These are phyloP conservation scores for Sextonia rubra DNA, from an alignment of 164 flowering plant genomes.

Conservation along the genomic window DNA sequence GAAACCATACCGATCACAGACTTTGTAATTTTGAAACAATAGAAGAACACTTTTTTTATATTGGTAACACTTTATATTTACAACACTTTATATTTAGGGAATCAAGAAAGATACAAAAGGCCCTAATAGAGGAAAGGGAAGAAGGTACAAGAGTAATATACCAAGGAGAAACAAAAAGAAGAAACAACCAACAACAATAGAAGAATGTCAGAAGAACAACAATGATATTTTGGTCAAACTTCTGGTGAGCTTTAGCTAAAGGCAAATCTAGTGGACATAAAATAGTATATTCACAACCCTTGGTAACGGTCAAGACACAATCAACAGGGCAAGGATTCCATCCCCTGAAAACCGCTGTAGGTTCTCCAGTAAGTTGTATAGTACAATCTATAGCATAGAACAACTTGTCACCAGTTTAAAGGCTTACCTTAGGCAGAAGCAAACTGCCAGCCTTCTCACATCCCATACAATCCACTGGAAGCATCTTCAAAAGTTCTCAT, in stretches of 20 bases:
- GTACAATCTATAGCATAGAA: background rate
- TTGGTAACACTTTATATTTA: no score
- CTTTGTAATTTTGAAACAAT: background rate
- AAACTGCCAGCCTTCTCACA: slow-evolving; percentile 90
- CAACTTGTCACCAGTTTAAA: background rate
- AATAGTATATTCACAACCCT: background rate
- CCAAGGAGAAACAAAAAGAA: no score
- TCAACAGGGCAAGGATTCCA: background rate
- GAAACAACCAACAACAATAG: no score
- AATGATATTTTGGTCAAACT: no score
- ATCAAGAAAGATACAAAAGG: no score
- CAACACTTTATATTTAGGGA: no score
- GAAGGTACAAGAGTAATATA: no score
- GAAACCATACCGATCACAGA: background rate
- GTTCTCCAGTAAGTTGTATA: background rate
- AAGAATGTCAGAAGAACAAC: background rate
- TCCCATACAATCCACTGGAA: slow-evolving; percentile 94
- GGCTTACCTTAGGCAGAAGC: slow-evolving; percentile 79
- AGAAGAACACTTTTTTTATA: no score
- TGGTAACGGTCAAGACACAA: background rate
- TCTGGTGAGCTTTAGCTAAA: background rate
- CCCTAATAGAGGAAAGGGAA: no score
- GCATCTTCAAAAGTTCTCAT: slow-evolving; percentile 92
- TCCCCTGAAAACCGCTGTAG: background rate
- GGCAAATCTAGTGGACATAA: background rate